Base-by-base conservation (phyloP, 371 early-diverging fungal species). In the Syncephalastrum monosporum region DNA sequence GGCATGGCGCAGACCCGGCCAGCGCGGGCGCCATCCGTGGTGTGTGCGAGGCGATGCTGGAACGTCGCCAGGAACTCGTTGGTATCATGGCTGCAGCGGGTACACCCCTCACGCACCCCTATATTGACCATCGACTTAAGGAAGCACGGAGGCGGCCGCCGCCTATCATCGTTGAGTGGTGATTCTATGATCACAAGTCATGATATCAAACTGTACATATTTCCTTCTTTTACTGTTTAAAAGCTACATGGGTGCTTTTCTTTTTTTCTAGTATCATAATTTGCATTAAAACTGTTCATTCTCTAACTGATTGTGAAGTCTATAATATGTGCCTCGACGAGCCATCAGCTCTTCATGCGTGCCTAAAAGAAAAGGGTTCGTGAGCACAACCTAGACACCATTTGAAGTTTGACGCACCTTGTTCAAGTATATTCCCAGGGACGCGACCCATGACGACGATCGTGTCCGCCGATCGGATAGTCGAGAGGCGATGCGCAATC, bases 401-500 rank as follows among this genome's bases (percentile, higher is more conserved):
- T 24, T 55, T 5, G 16, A 7, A 38, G 7, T 17, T 49, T 42
- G 8, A 1, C 52, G 23, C 62, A 76, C 87, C 87, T 56, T 79
- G 74, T 59, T 87, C 88, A 29, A 85, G 45, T 25, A 87, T 73
- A 29, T 87, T 81, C 47, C 88, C 88, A 6, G 81, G 79, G 15
- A 72, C 77, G 17, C 61, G 62, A 17, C 83, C 84, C 86, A 86
- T 84, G 19, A 86, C 85, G 5, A 86, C 84, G 62, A 85, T 86
- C 55, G 72, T 68, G 59, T 86, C 71, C 55, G 92, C 92, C 42
- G 80, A 68, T 29, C 81, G 68, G 51, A 93, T 87, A 10, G 89
- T 88, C 8, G 83, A 78, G 19, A 92, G 66, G 44, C 91, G 75
- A 64, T 93, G 93, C 0, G 92, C 90, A 64, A 93, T 89, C 1